These are phyloP conservation scores for Phaffia rhodozyma DNA, from an alignment of 1,284 basidiomycete genomes.

Conservation along the genomic window DNA sequence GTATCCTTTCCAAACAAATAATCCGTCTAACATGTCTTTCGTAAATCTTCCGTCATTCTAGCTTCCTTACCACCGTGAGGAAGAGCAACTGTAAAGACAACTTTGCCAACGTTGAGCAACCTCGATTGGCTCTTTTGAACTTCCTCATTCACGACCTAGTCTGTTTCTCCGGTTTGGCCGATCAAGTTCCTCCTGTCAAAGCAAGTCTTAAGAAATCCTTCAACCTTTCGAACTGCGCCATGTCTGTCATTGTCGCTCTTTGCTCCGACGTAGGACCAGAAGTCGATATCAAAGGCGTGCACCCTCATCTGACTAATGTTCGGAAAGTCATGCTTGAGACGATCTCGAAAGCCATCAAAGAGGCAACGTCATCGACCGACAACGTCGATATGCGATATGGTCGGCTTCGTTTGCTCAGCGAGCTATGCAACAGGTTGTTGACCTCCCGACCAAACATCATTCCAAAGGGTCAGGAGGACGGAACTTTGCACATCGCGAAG, in stretches of 20 bases:
- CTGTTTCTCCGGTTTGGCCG: conserved; percentile 58
- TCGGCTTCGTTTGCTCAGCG: conserved; percentile 71
- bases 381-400: conserved; percentile 71
- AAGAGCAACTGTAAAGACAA: conserved; percentile 48
- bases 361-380: conserved; percentile 44
- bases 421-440: conserved; percentile 78
- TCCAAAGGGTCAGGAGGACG: conserved; percentile 52
- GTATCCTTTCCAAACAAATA: neutral
- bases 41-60: neutral
- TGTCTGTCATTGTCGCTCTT: conserved; percentile 80
- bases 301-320: conserved; percentile 64
- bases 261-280: conserved; percentile 60
- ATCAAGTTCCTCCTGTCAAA: conserved; percentile 35
- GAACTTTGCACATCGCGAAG: conserved; percentile 84
- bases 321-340: conserved; percentile 85
- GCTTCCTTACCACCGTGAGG: conserved; percentile 38
- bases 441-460: conserved; percentile 57
- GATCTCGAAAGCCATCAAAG: conserved; percentile 75
- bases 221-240: conserved; percentile 62
- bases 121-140: conserved; percentile 47
- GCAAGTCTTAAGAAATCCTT: conserved; percentile 47
- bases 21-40: neutral
- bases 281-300: conserved; percentile 61
- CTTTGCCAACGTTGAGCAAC: conserved; percentile 24
- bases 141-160: conserved; percentile 67